These are phyloP conservation scores for Potentilla sterilis DNA, from an alignment of 306 rosid species.

Conservation along the genomic window DNA sequence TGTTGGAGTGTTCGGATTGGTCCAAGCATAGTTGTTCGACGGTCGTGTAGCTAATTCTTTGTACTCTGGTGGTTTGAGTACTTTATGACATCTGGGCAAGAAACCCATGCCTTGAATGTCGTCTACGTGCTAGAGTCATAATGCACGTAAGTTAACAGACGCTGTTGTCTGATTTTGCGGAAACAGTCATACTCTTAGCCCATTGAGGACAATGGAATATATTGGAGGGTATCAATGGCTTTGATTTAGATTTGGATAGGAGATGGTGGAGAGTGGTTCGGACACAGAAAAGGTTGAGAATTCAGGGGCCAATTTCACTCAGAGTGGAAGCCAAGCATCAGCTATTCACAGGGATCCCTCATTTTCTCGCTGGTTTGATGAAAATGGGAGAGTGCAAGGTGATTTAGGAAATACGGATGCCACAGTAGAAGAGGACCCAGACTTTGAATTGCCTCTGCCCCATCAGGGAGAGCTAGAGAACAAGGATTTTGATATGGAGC, in stretches of 20 bases:
- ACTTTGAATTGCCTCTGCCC: slow-evolving; percentile 56
- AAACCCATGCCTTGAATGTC: slow-evolving; percentile 11
- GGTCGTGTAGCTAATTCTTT: slow-evolving; percentile 22
- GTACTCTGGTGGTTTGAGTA: background rate
- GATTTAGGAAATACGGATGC: slow-evolving; percentile 44
- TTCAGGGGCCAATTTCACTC: slow-evolving; percentile 25
- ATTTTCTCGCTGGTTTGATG: slow-evolving; percentile 69
- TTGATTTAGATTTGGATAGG: slow-evolving; percentile 37
- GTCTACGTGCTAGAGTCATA: slow-evolving; percentile 20
- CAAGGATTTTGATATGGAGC: slow-evolving; percentile 36
- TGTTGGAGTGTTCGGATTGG: slow-evolving; percentile 27
- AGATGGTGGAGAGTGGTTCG: slow-evolving; percentile 57
- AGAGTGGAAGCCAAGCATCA: slow-evolving; percentile 36
- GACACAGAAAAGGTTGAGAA: slow-evolving; percentile 38
- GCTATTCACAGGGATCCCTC: slow-evolving; percentile 61
- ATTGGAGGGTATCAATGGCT: slow-evolving; percentile 34
- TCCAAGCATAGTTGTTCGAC: slow-evolving; percentile 17
- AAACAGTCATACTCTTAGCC: slow-evolving; percentile 23
- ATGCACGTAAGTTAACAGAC: slow-evolving; percentile 23
- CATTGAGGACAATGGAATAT: slow-evolving; percentile 27
- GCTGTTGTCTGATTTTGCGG: slow-evolving; percentile 26
- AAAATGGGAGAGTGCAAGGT: slow-evolving; percentile 41
- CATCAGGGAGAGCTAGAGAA: slow-evolving; percentile 42
- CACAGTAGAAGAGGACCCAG: slow-evolving; percentile 47
- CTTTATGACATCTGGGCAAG: slow-evolving; percentile 22